Conservation (phyloP, 176 grass and related monocot genomes). For the Secale cereale region DNA sequence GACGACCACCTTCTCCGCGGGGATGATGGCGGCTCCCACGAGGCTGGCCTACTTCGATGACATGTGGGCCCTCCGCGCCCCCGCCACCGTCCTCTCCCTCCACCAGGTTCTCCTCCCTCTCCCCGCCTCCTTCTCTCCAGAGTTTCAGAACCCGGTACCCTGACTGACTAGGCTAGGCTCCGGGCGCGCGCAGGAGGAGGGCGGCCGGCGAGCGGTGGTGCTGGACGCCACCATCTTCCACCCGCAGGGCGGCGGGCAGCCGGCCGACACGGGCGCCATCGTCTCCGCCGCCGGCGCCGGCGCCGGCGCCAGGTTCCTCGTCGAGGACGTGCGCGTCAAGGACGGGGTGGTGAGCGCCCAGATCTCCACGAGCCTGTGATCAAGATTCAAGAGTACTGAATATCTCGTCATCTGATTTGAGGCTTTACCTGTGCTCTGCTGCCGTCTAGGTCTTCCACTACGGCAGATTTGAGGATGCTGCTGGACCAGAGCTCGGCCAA, state of each 20-base stretch:
- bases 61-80: constrained; percentile 54
- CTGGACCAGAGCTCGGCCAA: constrained; percentile 24
- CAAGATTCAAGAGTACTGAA: background rate
- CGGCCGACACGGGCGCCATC: constrained; percentile 64
- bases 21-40: constrained; percentile 45
- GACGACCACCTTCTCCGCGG: background rate
- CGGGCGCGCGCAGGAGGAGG: constrained; percentile 39
- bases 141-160: background rate
- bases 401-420: background rate
- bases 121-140: background rate
- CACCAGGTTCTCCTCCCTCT: constrained; percentile 31
- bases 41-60: constrained; percentile 79
- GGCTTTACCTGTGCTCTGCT: background rate
- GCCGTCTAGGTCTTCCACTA: constrained; percentile 76
- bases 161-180: background rate
- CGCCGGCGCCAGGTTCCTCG: constrained; percentile 52
- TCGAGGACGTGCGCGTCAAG: constrained; percentile 74
- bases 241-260: constrained; percentile 91
- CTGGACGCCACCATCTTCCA: constrained; percentile 79
- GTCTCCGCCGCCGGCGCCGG: constrained; percentile 12
- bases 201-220: constrained; percentile 51
- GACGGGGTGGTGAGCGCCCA: constrained; percentile 60
- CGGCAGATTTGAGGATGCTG: constrained; percentile 57
- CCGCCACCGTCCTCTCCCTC: constrained; percentile 48
- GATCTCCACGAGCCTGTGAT: background rate